Percentiles rank a stretch among this genome's conserved stretches.
phyloP scores from a whole-genome alignment of 2,329 filamentous ascomycete species.

The Pseudogymnoascus sp. region DNA sequence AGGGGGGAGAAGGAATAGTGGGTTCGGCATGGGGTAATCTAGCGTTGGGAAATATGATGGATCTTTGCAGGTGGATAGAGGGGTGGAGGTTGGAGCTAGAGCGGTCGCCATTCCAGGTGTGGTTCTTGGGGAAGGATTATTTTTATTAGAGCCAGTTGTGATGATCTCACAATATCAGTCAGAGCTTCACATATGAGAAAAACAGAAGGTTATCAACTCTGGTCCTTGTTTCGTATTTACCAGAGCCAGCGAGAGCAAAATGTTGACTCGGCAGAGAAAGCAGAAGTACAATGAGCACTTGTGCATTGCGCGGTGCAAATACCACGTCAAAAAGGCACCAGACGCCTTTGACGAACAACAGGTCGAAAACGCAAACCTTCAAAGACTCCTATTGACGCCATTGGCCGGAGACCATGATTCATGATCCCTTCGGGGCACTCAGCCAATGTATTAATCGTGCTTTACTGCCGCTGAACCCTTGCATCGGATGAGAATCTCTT shows the following conservation, averaged over 20 bases:
- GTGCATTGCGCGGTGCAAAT: not conserved
- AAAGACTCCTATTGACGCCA: not conserved
- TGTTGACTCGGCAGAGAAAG: not conserved
- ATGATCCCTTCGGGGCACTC: no score
- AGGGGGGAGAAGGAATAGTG: conserved; percentile 2
- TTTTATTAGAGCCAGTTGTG: not conserved
- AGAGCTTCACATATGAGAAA: not conserved
- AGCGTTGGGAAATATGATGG: not conserved
- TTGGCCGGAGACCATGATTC: no score
- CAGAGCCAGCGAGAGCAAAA: not conserved
- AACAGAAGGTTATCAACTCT: not conserved
- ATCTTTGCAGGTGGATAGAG: not conserved
- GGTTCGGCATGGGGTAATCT: not conserved
- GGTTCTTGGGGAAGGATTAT: not conserved
- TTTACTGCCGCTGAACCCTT: not conserved
- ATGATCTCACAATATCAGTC: not conserved
- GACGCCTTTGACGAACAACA: not conserved
- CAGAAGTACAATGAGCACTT: not conserved
- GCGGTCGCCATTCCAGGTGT: not conserved
- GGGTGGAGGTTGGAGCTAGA: not conserved
- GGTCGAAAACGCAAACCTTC: not conserved
- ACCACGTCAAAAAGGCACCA: not conserved
- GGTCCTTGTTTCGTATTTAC: not conserved
- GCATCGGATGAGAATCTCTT: not conserved
- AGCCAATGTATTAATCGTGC: no score